Evolutionary conservation across 2,329 filamentous ascomycete genomes (phyloP).

Genomic region (Diplodia mutila): DNA sequence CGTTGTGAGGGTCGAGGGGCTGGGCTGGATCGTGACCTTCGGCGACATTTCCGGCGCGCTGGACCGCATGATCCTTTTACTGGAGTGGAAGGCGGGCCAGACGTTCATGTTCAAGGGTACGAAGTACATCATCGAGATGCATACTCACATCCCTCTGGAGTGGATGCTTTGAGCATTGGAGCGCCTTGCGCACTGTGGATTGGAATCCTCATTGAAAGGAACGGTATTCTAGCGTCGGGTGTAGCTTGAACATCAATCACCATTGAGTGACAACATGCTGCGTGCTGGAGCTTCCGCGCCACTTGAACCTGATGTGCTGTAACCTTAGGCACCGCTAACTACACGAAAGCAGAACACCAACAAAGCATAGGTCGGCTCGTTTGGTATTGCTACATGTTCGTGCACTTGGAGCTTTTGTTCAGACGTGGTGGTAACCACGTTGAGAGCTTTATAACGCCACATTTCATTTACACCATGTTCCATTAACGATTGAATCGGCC

Average conservation of each 20-base stretch:
- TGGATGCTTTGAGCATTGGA: not conserved
- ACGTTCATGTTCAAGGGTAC: not conserved
- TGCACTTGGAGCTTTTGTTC: not conserved
- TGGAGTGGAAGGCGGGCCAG: conserved; percentile 10
- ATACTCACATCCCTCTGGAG: not conserved
- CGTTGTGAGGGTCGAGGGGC: not conserved
- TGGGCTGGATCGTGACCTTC: conserved; percentile 2
- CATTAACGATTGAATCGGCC: not conserved
- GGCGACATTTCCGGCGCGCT: not conserved
- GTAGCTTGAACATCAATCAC: not conserved
- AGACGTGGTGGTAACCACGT: not conserved
- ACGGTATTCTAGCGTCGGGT: not conserved
- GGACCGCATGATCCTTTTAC: not conserved
- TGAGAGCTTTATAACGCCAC: not conserved
- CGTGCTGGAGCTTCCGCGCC: not conserved
- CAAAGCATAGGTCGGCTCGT: not conserved
- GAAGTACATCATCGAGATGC: not conserved
- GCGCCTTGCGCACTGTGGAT: not conserved
- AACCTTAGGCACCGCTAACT: not conserved
- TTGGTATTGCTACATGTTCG: not conserved
- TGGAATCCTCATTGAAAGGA: no score
- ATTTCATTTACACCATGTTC: not conserved
- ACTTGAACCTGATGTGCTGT: not conserved
- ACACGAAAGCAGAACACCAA: not conserved
- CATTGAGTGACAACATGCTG: not conserved